These are phyloP conservation scores for Mentha longifolia DNA, from an alignment of 257 asterid species.

Conservation along the genomic window DNA sequence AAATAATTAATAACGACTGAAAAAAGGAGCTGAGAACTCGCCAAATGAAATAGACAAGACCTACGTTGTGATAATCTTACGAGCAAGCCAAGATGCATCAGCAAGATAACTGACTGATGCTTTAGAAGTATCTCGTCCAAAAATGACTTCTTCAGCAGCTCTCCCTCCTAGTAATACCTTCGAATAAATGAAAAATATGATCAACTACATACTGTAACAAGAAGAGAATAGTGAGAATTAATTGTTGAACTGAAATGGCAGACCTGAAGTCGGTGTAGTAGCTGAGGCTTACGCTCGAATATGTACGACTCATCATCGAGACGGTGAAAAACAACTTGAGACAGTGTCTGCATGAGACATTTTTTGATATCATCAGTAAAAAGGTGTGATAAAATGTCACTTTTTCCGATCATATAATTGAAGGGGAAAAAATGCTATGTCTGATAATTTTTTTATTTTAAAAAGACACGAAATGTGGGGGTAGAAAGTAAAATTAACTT, in stretches of 20 bases:
- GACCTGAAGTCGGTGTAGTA: constrained; percentile 99
- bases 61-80: constrained; percentile 86
- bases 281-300: constrained; percentile 88
- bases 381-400: background rate
- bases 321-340: constrained; percentile 90
- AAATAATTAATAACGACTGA: constrained; percentile 3
- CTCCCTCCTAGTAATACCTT: constrained; percentile 95
- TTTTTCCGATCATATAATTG: too few relatives aligned
- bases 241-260: constrained; percentile 33
- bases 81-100: constrained; percentile 99
- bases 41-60: constrained; percentile 32
- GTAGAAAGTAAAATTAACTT: too few relatives aligned
- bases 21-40: background rate
- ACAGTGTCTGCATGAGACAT: constrained; percentile 66
- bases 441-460: too few relatives aligned
- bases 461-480: too few relatives aligned
- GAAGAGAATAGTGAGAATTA: constrained; percentile 15
- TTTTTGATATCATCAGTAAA: constrained; percentile 21
- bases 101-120: constrained; percentile 94
- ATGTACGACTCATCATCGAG: constrained; percentile 82
- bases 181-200: constrained; percentile 15
- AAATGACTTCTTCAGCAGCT: constrained; percentile 96
- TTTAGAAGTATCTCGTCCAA: constrained; percentile 84
- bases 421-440: too few relatives aligned
- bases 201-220: constrained; percentile 10